A percentile compares a stretch with the other conserved stretches of the same genome.
Conservation (phyloP, 352 stramenopile species). For the Phytophthora kernoviae region DNA sequence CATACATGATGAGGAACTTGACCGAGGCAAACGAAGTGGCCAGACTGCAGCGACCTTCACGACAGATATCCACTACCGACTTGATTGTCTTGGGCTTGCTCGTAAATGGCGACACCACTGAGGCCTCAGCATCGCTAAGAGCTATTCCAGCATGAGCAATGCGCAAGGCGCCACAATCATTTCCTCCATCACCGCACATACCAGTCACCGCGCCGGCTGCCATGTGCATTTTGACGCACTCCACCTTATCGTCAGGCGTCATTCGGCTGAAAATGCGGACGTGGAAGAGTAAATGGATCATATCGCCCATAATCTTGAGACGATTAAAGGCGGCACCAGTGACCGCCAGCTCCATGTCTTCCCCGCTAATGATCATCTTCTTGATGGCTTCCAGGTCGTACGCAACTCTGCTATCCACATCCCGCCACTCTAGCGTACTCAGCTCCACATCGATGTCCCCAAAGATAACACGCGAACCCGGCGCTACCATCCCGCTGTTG, state of each 20-base stretch:
- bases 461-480: constrained; percentile 37
- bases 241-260: constrained; percentile 42
- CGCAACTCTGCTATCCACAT: constrained; percentile 35
- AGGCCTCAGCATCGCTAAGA: constrained; percentile 74
- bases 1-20: constrained; percentile 90
- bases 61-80: constrained; percentile 77
- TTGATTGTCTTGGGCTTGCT: constrained; percentile 77
- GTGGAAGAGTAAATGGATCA: constrained; percentile 33
- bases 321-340: constrained; percentile 41
- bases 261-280: constrained; percentile 54
- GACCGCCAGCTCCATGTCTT: constrained; percentile 42
- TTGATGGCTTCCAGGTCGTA: constrained; percentile 34
- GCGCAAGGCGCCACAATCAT: constrained; percentile 82
- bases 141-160: constrained; percentile 79
- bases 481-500: constrained; percentile 30
- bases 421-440: constrained; percentile 36
- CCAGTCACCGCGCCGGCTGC: constrained; percentile 36
- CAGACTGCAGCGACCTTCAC: constrained; percentile 78
- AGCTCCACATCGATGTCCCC: constrained; percentile 21
- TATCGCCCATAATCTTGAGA: constrained; percentile 30
- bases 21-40: constrained; percentile 77
- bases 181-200: constrained; percentile 66
- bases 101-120: constrained; percentile 82
- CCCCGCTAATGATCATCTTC: constrained; percentile 10
- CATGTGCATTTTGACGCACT: constrained; percentile 43